Conservation (phyloP, 108 stramenopile genomes). For the Heterococcus sp. region DNA sequence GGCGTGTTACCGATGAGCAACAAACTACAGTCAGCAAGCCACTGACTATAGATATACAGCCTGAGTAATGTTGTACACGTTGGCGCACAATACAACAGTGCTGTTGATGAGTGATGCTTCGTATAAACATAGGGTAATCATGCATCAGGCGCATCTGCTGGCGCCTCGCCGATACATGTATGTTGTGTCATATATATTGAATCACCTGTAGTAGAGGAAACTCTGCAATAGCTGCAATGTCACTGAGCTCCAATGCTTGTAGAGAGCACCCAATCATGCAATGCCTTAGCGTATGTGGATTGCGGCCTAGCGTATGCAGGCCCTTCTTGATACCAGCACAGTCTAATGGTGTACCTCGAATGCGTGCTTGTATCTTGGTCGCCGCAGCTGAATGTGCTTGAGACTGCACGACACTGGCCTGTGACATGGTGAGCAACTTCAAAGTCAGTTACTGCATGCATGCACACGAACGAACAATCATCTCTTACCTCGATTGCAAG, state of each 20-base stretch:
- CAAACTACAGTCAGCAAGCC: too few species aligned
- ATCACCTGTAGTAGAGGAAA: slow-evolving; percentile 30
- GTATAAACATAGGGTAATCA: too few species aligned
- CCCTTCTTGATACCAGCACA: slow-evolving; percentile 31
- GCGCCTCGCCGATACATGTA: too few species aligned
- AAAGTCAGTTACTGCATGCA: background rate
- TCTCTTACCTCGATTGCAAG: background rate
- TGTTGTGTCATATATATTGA: too few species aligned
- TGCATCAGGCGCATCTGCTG: too few species aligned
- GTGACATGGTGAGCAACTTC: background rate
- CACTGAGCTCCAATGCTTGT: slow-evolving; percentile 1
- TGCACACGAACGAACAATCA: too few species aligned
- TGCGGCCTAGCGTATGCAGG: slow-evolving; percentile 39
- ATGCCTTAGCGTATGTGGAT: slow-evolving; percentile 30
- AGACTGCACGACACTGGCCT: background rate
- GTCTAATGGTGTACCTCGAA: slow-evolving; percentile 12
- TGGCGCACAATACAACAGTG: too few species aligned
- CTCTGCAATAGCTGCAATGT: background rate
- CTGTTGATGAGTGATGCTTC: too few species aligned
- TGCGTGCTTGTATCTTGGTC: slow-evolving; percentile 10
- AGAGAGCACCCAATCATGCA: slow-evolving; percentile 19
- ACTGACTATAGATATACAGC: too few species aligned
- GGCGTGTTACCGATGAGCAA: too few species aligned
- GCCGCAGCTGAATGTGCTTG: slow-evolving; percentile 1
- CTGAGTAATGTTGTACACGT: too few species aligned